Base-by-base conservation (phyloP, 148 eudicot genomes). In the Salicornia ramosissima region DNA sequence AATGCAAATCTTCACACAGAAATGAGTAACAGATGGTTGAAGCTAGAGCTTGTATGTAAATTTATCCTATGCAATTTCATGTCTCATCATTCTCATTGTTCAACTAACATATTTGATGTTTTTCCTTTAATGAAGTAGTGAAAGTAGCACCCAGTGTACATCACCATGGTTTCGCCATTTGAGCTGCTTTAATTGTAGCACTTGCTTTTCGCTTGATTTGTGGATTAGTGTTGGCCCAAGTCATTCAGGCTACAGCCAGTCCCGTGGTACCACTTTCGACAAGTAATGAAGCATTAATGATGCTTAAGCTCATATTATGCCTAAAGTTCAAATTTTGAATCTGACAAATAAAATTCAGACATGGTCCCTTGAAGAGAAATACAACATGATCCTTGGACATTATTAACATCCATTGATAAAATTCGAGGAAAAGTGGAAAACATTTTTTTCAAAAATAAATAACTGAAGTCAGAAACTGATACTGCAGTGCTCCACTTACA, bases 401-500 rank as follows among this genome's bases (percentile, higher is more conserved):
- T 36, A 36, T 4, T 8, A 8, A 36, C 40, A 36, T 8, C 4
- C 40, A 36, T 36, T 3, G 8, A 36, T 36, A 36, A 8, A 36
- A 36, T 36, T 36, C 40, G 8, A 36, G 4, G 2, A 30, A 24
- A 10, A 21, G 56, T 42, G n/a, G 19, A 22, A 71, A 49, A 24
- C 64, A 46, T 29, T 47, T 25, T n/a, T n/a, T n/a, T n/a, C n/a
- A 74, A 33, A 31, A 34, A 42, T 39, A 12, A 50, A 71, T 28
- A 42, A 66, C 16, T 36, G 42, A 24, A 67, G 14, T 39, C 43
- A 63, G 40, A 58, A 67, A 30, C 39, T 31, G 40, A 70, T 22
- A 29, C 56, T 50, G 16, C 39, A 28, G 53, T 40, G 21, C 67
- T 45, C 50, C 71, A 80, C 96, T 86, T 85, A 93, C 98, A 93